Evolutionary conservation across 768 basidiomycete species (phyloP).

Genomic region (Phanerodontia chrysosporium): DNA sequence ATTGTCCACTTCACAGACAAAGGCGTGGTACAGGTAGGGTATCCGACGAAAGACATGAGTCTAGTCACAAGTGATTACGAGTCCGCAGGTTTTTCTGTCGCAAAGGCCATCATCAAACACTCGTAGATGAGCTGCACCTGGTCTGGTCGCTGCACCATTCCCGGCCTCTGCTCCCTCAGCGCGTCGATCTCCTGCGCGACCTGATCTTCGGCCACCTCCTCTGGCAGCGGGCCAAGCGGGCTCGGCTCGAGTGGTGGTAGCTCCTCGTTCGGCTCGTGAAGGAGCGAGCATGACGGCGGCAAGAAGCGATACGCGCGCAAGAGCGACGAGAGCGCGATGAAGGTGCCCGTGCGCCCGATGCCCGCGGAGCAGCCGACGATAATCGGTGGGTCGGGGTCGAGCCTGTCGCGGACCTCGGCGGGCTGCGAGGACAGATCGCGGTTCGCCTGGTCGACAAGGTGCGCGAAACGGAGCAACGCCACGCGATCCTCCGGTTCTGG

Average conservation of each 20-base stretch:
- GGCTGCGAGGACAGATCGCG: slow-evolving; percentile 36
- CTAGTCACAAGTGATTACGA: not conserved
- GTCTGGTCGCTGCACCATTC: slow-evolving; percentile 75
- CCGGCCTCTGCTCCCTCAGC: slow-evolving; percentile 73
- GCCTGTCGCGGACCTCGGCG: slow-evolving; percentile 17
- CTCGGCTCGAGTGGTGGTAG: slow-evolving; percentile 39
- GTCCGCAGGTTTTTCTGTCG: not conserved
- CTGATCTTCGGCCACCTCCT: slow-evolving; percentile 45
- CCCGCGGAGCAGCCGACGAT: slow-evolving; percentile 86
- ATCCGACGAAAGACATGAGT: too few relatives aligned
- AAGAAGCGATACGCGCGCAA: slow-evolving; percentile 57
- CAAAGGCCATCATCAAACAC: slow-evolving; percentile 24
- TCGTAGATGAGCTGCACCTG: slow-evolving; percentile 67
- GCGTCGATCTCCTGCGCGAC: slow-evolving; percentile 72
- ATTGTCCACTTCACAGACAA: too few relatives aligned
- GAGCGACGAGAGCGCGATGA: slow-evolving; percentile 76
- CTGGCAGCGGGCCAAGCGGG: slow-evolving; percentile 56
- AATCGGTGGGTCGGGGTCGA: slow-evolving; percentile 67
- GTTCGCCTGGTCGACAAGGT: slow-evolving; percentile 62
- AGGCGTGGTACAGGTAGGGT: not conserved
- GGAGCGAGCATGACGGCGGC: slow-evolving; percentile 26
- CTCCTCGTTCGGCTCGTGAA: slow-evolving; percentile 20
- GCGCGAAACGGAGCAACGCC: slow-evolving; percentile 58
- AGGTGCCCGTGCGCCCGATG: slow-evolving; percentile 82
- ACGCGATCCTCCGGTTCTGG: slow-evolving; percentile 55